Base-by-base conservation (phyloP, 805 yeast species). In the Candida methanosorbosa region DNA sequence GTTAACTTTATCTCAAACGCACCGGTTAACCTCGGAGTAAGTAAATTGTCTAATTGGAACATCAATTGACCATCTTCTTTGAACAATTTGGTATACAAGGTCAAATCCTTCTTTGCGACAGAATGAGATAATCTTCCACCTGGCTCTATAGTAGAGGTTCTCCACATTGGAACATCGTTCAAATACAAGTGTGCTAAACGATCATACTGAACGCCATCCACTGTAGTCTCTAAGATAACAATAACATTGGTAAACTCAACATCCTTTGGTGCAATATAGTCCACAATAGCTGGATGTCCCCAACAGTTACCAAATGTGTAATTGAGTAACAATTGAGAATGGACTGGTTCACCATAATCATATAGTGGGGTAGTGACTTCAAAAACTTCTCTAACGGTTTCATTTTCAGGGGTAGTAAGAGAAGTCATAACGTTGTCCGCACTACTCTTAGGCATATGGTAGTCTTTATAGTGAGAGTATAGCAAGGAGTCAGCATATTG, bases 71-170 rank as follows among this genome's bases (percentile, higher is more conserved):
- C 45, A 3, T 63, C 61, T 12, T 61, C 44, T 4, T 44, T 33
- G 52, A 85, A 81, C 23, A 84, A 52, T 0, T 60, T 42, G 7
- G 65, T 46, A 49, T 72, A 83, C 13, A 59, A 52, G 2, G 87
- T 66, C 1, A 83, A 68, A 50, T 86, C 95, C 50, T 81, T 84
- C 21, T 68, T 60, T 36, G 68, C 58, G 4, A 55, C 47, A 18
- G 81, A 72, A 42, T 63, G 70, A 9, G 70, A 68, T 2, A 58
- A 44, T 12, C 48, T 50, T 46, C 78, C 56, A 37, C 70, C 70
- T 1, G 95, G 95, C 56, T 85, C 95, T 13, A 82, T 76, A 3
- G 95, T 86, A 3, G 90, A 79, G 1, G 85, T 77, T 56, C 95
- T 71, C 94, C 95, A 85, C 27, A 85, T 60, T 42, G 82, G 82